Conservation (phyloP, 495 filamentous ascomycete genomes). For the Aspergillus egyptiacus region DNA sequence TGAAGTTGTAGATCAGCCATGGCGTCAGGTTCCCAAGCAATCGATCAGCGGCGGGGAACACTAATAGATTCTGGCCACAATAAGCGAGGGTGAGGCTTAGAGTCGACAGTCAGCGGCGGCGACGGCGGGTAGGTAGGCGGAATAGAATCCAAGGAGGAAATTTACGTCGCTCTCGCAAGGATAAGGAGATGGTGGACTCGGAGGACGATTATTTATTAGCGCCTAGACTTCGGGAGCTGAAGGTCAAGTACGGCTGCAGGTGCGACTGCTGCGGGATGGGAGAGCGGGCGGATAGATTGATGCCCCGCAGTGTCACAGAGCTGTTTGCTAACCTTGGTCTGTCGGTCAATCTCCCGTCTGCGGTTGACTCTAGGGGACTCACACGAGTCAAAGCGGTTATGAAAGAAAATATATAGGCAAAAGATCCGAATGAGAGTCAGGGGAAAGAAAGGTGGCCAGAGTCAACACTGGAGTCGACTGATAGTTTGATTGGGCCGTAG, state of each 20-base stretch:
- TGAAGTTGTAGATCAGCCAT: slow-evolving; percentile 78
- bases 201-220: slow-evolving; percentile 4
- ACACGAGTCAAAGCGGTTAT: not conserved
- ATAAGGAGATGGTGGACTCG: too few species aligned
- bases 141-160: not conserved
- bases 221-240: slow-evolving; percentile 10
- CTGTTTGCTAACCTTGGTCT: not conserved
- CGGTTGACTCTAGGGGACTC: not conserved
- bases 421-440: slow-evolving; percentile 5
- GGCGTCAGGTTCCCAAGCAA: slow-evolving; percentile 14
- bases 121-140: not conserved
- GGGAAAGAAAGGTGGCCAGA: slow-evolving; percentile 12
- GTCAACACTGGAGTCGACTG: slow-evolving; percentile 8
- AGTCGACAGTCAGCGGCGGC: not conserved
- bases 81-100: slow-evolving; percentile 6
- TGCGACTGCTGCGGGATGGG: slow-evolving; percentile 2
- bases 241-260: slow-evolving; percentile 2
- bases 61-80: slow-evolving; percentile 1
- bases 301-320: slow-evolving; percentile 9
- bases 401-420: not conserved
- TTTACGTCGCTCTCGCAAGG: not conserved
- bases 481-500: slow-evolving; percentile 10
- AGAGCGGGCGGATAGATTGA: not conserved
- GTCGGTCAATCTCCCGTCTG: slow-evolving; percentile 1
- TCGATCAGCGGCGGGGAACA: slow-evolving; percentile 9